Evolutionary conservation across 2,329 filamentous ascomycete species (phyloP), one percentile per base, ranked within the genome.

Genomic region (Alternaria rosae): DNA sequence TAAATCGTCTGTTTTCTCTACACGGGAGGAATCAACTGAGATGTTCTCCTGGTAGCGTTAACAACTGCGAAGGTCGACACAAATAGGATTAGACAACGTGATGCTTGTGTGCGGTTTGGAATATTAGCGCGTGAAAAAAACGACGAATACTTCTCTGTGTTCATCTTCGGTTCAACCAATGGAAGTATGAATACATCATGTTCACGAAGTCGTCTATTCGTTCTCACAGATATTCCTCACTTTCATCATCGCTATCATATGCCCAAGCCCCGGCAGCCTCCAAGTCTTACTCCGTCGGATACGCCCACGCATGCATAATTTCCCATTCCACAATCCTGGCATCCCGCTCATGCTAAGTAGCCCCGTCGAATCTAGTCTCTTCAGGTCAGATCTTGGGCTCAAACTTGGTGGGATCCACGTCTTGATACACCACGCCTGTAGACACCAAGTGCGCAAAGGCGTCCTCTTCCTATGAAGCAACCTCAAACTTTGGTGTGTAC

Each of bases 401-500:
- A 17, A 30, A 5, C 10, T 13, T 6, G 23, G 6, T 28, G 45
- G 26, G n/a, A 57, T 38, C 6, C 13, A 44, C 2, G 8, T 51
- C 54, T 13, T 41, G 35, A 17, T 44, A 13, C 50, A 25, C 17
- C 6, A 44, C 25, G 17, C 13, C 23, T 17, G 15, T 30, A 10
- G 35, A 30, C 12, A 26, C 35, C 23, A 43, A 17, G 28, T 42
- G 21, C 51, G 20, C 52, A 17, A 44, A n/a, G 12, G 32, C 32
- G 5, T 47, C 30, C 23, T 15, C 45, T 38, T 21, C 15, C 32
- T 35, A 61, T 62, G 64, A 75, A 23, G 69, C 63, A 28, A 73
- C 85, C 64, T 89, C 85, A 65, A 93, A 92, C 84, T 94, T 97
- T 32, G 94, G 87, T 68, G 88, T 90, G 81, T 95, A 98, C 82